These are phyloP conservation scores for Nakazawaea populi DNA, from an alignment of 805 yeast species.

Conservation along the genomic window DNA sequence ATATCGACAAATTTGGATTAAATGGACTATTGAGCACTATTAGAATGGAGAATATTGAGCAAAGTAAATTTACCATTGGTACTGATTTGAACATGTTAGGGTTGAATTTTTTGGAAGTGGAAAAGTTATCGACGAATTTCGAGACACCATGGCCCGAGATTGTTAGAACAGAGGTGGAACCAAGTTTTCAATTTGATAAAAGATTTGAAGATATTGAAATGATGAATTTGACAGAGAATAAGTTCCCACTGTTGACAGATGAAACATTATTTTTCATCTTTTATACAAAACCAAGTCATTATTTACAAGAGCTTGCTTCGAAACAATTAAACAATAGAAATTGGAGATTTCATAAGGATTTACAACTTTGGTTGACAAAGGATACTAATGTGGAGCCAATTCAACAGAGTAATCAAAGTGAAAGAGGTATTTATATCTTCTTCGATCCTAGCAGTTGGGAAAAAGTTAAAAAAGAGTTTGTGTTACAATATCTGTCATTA, in stretches of 20 bases:
- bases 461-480: constrained; percentile 69
- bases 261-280: constrained; percentile 92
- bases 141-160: constrained; percentile 97
- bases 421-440: constrained; percentile 88
- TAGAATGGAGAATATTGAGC: constrained; percentile 56
- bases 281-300: constrained; percentile 89
- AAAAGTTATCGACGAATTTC: constrained; percentile 53
- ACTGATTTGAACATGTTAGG: constrained; percentile 67
- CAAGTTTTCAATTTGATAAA: constrained; percentile 44
- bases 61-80: constrained; percentile 65
- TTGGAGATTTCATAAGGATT: constrained; percentile 95
- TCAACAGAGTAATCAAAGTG: constrained; percentile 74
- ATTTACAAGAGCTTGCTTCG: constrained; percentile 90
- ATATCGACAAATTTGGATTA: constrained; percentile 62
- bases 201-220: constrained; percentile 22
- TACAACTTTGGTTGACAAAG: constrained; percentile 95
- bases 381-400: constrained; percentile 87
- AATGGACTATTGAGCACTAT: constrained; percentile 56
- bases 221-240: constrained; percentile 22
- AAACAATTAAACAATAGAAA: constrained; percentile 85
- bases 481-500: constrained; percentile 29
- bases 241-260: constrained; percentile 55
- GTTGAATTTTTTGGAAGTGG: constrained; percentile 40
- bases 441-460: constrained; percentile 97
- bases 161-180: constrained; percentile 84